A percentile compares a stretch with the other conserved stretches of the same genome.
phyloP scores from a whole-genome alignment of 345 rosid genomes.

The Carallia pectinifolia region DNA sequence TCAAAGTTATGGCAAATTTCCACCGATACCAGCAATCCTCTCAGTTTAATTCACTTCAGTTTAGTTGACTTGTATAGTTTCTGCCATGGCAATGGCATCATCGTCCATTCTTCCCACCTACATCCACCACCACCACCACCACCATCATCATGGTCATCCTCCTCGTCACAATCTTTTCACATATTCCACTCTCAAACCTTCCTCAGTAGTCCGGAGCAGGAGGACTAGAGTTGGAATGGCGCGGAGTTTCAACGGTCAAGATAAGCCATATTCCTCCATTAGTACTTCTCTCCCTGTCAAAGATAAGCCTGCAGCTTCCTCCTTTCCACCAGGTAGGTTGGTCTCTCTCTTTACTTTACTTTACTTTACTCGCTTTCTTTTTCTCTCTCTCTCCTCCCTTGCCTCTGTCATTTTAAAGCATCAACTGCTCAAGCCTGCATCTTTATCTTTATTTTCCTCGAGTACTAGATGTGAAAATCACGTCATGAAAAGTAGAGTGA shows the following conservation, averaged over 20 bases:
- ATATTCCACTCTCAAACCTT: constrained; percentile 12
- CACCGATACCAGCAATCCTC: too few species aligned
- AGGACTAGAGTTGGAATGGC: constrained; percentile 38
- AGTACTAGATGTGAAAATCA: too few species aligned
- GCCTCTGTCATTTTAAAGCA: too few species aligned
- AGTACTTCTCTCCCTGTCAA: constrained; percentile 36
- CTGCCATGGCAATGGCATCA: constrained; percentile 21
- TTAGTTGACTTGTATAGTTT: too few species aligned
- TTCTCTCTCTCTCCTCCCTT: too few species aligned
- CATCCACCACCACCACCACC: neutral
- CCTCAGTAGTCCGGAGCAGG: constrained; percentile 4
- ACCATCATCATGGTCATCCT: too few species aligned
- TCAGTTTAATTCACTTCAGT: too few species aligned
- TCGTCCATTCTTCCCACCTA: neutral
- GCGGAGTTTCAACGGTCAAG: constrained; percentile 32
- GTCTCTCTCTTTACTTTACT: constrained; percentile 7
- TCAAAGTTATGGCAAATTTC: too few species aligned
- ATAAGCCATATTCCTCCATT: constrained; percentile 21
- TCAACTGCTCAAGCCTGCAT: too few species aligned
- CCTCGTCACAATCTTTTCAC: neutral
- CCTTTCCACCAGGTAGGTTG: constrained; percentile 38
- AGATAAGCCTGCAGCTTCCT: constrained; percentile 12
- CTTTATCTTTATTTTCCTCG: neutral
- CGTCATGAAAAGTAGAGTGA: too few species aligned
- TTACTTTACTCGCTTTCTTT: neutral